Conservation (phyloP, 179 eudicot species). For the Carnegiea gigantea region DNA sequence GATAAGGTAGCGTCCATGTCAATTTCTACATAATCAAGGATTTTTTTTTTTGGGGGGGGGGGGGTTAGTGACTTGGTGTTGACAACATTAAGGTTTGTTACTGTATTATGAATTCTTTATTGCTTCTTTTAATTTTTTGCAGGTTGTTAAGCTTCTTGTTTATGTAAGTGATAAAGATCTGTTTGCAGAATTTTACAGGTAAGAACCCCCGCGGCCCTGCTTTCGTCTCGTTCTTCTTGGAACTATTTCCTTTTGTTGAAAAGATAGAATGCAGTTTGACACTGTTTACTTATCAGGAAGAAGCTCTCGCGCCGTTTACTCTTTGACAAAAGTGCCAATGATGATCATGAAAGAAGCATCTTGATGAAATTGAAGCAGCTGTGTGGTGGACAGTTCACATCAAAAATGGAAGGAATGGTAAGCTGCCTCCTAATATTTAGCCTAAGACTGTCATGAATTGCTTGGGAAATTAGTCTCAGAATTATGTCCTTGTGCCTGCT, state of each 20-base stretch:
- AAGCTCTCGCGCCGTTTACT: conserved; percentile 78
- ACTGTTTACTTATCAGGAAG: conserved; percentile 44
- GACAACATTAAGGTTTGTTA: not conserved
- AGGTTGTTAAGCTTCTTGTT: conserved; percentile 82
- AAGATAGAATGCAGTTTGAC: not conserved
- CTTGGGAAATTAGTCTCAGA: not conserved
- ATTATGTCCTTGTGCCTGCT: not conserved
- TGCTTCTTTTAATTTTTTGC: conserved; percentile 1
- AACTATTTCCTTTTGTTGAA: not conserved
- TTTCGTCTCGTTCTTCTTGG: not conserved
- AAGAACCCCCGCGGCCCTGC: not conserved
- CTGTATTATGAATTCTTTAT: not conserved
- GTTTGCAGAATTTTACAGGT: conserved; percentile 86
- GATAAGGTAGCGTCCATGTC: conserved; percentile 47
- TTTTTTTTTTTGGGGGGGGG: not conserved
- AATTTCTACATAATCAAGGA: too few species aligned
- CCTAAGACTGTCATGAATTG: not conserved
- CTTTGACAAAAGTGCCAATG: conserved; percentile 83
- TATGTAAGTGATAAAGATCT: conserved; percentile 84
- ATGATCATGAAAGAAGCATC: conserved; percentile 82
- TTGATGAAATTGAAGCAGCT: conserved; percentile 76
- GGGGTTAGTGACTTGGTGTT: not conserved
- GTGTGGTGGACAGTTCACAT: conserved; percentile 84
- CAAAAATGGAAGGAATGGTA: conserved; percentile 96
- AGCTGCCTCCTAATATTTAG: conserved; percentile 3